Evolutionary conservation across 495 filamentous ascomycete genomes (phyloP).

Genomic region (Aspergillus taichungensis): DNA sequence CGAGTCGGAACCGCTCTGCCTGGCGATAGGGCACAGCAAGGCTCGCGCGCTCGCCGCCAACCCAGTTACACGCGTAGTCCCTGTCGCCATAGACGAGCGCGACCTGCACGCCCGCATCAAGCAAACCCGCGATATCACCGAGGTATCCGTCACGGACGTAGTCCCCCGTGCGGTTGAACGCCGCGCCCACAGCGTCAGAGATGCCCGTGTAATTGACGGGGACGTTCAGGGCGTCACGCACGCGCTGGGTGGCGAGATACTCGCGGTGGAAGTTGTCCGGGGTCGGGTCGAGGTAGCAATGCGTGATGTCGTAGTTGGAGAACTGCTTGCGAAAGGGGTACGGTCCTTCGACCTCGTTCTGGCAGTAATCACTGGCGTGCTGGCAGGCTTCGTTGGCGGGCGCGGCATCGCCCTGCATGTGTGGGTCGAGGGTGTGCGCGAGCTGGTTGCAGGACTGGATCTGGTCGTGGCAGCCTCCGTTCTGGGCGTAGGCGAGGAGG

Average conservation of each 20-base stretch:
- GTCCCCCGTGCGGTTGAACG: too few species aligned
- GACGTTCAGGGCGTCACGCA: too few species aligned
- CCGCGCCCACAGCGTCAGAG: too few species aligned
- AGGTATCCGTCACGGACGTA: constrained; percentile 23
- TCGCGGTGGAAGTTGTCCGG: too few species aligned
- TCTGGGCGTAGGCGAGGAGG: too few species aligned
- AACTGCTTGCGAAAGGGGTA: constrained; percentile 24
- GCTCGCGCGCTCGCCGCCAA: constrained; percentile 18
- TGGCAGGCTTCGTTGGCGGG: constrained; percentile 34
- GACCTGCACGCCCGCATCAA: constrained; percentile 51
- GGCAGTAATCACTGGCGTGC: constrained; percentile 29
- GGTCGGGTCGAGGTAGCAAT: too few species aligned
- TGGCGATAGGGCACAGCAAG: constrained; percentile 21
- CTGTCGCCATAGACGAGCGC: constrained; percentile 56
- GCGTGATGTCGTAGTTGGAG: constrained; percentile 54
- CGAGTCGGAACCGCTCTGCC: constrained; percentile 18
- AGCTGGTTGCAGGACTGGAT: constrained; percentile 39
- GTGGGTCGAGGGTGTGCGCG: constrained; percentile 32
- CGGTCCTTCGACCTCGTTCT: constrained; percentile 27
- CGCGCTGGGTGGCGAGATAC: too few species aligned
- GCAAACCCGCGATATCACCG: constrained; percentile 33
- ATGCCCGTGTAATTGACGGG: too few species aligned
- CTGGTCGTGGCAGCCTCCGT: constrained; percentile 54
- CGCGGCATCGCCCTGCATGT: constrained; percentile 34
- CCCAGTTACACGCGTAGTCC: constrained; percentile 41